Conservation (phyloP, 129 eudicot species). For the Smallanthus sonchifolius region DNA sequence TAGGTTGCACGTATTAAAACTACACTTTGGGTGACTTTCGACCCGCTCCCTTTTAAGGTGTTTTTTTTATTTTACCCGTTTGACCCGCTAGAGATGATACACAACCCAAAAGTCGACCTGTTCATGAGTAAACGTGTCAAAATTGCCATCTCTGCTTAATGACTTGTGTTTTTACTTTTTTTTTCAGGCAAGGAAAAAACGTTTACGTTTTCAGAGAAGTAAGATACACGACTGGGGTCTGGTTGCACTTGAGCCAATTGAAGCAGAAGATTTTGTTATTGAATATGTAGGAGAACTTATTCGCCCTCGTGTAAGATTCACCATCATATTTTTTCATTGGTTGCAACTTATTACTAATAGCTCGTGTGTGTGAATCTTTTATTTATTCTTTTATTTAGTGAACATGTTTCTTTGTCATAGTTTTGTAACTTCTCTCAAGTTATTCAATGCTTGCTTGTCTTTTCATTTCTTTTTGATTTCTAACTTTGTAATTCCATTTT, state of each 20-base stretch:
- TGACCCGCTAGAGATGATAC: not conserved
- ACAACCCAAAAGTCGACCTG: not conserved
- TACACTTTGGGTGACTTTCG: not conserved
- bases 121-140: not conserved
- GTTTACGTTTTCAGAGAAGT: conserved; percentile 86
- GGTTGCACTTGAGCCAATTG: conserved; percentile 92
- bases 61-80: not conserved
- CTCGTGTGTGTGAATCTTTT: not conserved
- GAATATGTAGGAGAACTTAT: conserved; percentile 97
- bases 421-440: not conserved
- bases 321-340: not conserved
- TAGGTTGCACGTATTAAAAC: not conserved
- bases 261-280: conserved; percentile 95
- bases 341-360: not conserved
- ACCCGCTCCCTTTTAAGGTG: not conserved
- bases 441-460: not conserved
- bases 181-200: conserved; percentile 90
- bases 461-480: conserved; percentile 1
- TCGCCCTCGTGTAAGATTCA: conserved; percentile 70
- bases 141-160: not conserved
- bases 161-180: not conserved
- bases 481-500: not conserved
- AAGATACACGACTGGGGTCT: conserved; percentile 99
- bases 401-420: not conserved
- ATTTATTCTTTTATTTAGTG: not conserved